Evolutionary conservation across 2,329 filamentous ascomycete genomes (phyloP).

Genomic region (Penicillium sp.): DNA sequence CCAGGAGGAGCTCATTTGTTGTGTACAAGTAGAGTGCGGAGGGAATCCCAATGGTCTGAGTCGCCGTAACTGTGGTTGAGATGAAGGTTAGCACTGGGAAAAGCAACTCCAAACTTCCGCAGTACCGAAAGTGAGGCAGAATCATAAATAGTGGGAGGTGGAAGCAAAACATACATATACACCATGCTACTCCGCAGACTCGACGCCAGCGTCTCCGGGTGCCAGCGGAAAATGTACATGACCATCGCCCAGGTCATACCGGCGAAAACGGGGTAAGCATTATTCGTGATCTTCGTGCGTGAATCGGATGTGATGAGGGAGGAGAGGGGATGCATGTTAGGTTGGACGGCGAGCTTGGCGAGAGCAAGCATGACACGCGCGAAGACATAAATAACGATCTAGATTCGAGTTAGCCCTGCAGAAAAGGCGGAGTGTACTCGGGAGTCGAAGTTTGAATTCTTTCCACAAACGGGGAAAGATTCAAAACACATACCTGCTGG

Average conservation of each 20-base stretch:
- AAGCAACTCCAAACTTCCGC: neutral
- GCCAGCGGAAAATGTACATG: constrained; percentile 92
- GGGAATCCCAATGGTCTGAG: constrained; percentile 83
- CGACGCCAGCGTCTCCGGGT: constrained; percentile 86
- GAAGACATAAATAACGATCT: constrained; percentile 98
- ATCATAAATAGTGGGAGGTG: neutral
- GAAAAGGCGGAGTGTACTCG: neutral
- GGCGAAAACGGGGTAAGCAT: constrained; percentile 92
- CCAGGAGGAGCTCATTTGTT: constrained; percentile 57
- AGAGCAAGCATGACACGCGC: constrained; percentile 83
- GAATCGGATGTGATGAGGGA: constrained; percentile 47
- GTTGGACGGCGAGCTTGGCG: constrained; percentile 77
- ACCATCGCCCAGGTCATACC: constrained; percentile 87
- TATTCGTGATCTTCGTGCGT: constrained; percentile 56
- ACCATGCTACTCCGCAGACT: constrained; percentile 94
- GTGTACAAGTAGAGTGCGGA: constrained; percentile 81
- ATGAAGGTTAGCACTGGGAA: constrained; percentile 3
- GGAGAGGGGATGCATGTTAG: constrained; percentile 45
- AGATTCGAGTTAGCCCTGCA: constrained; percentile 10
- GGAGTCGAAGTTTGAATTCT: neutral
- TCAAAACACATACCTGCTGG: constrained; percentile 57
- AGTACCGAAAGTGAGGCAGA: neutral
- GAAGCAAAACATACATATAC: constrained; percentile 72
- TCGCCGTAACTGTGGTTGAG: constrained; percentile 62
- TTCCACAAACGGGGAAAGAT: neutral